Conservation (phyloP, 768 basidiomycete genomes). For the Lanmaoa pseudosensibilis region DNA sequence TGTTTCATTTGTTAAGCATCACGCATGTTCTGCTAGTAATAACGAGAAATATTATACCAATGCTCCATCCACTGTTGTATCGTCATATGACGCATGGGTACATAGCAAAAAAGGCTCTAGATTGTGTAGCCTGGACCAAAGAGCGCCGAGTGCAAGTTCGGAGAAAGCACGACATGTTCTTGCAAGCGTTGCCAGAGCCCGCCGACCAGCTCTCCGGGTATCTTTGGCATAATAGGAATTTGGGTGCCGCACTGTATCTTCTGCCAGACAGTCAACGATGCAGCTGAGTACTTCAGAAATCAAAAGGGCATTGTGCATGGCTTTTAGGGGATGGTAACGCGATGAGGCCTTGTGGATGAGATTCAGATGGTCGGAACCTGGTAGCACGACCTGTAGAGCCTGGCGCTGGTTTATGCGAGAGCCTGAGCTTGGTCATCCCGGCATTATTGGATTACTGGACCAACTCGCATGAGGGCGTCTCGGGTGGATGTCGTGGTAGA, state of each 20-base stretch:
- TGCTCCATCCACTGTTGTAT: not conserved
- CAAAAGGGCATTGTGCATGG: not conserved
- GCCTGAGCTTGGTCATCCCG: no score
- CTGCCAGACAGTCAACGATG: conserved; percentile 2
- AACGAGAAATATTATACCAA: not conserved
- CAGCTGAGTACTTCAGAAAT: conserved; percentile 2
- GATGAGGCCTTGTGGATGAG: no score
- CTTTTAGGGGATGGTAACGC: not conserved
- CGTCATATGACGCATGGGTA: not conserved
- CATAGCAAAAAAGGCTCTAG: conserved; percentile 9
- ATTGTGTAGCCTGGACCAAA: conserved; percentile 13
- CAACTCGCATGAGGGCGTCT: not conserved
- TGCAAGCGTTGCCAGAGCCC: conserved; percentile 10
- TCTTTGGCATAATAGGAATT: not conserved
- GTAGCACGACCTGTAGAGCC: no score
- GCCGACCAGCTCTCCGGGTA: not conserved
- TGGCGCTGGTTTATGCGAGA: no score
- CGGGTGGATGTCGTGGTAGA: not conserved
- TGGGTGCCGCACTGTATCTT: not conserved
- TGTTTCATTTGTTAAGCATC: not conserved
- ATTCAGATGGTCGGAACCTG: no score
- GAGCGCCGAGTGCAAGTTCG: conserved; percentile 15
- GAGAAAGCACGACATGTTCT: conserved; percentile 15
- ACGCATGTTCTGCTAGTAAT: not conserved
- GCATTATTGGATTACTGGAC: not conserved